Evolutionary conservation across 768 basidiomycete species (phyloP), one percentile per base, ranked within the genome.

Genomic region (Russula dissimulans): DNA sequence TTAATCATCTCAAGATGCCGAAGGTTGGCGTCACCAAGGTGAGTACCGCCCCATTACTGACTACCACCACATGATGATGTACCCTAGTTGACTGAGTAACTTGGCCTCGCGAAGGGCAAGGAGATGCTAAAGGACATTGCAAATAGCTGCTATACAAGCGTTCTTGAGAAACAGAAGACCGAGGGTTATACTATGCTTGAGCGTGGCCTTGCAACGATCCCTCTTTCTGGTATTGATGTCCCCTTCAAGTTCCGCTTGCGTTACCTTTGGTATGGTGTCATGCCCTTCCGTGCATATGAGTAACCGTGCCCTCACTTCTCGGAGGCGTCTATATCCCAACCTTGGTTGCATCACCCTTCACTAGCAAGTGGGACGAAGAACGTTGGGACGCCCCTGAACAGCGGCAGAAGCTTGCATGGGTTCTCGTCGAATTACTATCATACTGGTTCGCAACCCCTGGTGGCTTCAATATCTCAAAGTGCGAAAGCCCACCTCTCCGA

Each of bases 191-290:
- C 98, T 75, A 88, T 87, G 67, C 84, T 99, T 54, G 95, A 99
- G 67, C 90, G 97, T 68, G 97, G 97, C 7, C 97, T 93, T 67
- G 95, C 95, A 0, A 94, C 93, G 18, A 95, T 95, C 59, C 93
- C 92, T 45, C 80, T 95, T 42, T 91, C 95, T 42, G 95, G 95
- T 62, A 97, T 99, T 67, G 97, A 98, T 68, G 97, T 99, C 1
- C 97, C 97, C 4, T n/a, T n/a, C n/a, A n/a, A n/a, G n/a, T 99
- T 99, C 90, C 97, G 98, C 73, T 98, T 95, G 4, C 89, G 95
- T 61, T 99, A 98, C 74, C 82, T 99, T 41, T 99, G 97, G 97
- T 95, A 94, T 15, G 94, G 94, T 70, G 94, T 97, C 31, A 81
- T 95, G 85, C 91, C 94, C 11, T 95, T 97, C 90, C 85, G 94